phyloP scores from a whole-genome alignment of 2,329 filamentous ascomycete genomes.

The Talaromyces sp. region DNA sequence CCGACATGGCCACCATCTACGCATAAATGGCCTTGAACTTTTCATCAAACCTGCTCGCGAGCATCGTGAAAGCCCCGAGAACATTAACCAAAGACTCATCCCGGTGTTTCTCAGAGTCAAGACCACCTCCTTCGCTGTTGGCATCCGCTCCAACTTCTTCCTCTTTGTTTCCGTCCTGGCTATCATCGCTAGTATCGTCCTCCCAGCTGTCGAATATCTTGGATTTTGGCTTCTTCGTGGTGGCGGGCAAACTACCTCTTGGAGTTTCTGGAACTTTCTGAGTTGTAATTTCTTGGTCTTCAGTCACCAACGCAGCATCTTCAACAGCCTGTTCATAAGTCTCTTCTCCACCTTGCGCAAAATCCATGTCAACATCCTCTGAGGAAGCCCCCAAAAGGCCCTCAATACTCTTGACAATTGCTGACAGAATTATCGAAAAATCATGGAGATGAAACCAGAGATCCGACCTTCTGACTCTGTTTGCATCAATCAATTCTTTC shows the following conservation, averaged over 20 bases:
- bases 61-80: constrained; percentile 22
- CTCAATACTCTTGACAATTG: not conserved
- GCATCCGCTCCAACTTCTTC: constrained; percentile 1
- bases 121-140: constrained; percentile 8
- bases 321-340: not conserved
- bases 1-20: constrained; percentile 4
- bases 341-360: not conserved
- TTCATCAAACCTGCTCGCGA: constrained; percentile 28
- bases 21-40: constrained; percentile 33
- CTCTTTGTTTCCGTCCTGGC: not conserved
- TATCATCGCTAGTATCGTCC: not conserved
- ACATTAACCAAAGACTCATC: not conserved
- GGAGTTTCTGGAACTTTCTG: not conserved
- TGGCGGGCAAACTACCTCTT: not conserved
- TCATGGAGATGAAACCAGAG: constrained; percentile 17
- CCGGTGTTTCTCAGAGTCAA: constrained; percentile 16
- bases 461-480: constrained; percentile 62
- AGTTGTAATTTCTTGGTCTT: not conserved
- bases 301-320: not conserved
- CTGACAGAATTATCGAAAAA: constrained; percentile 2
- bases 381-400: not conserved
- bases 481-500: constrained; percentile 56
- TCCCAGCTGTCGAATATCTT: constrained; percentile 1
- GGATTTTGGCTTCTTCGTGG: constrained; percentile 19
- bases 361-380: not conserved